Percentiles rank a stretch among this genome's conserved stretches.
Conservation (phyloP, 1,284 basidiomycete species). For the Ceratobasidium sp. region DNA sequence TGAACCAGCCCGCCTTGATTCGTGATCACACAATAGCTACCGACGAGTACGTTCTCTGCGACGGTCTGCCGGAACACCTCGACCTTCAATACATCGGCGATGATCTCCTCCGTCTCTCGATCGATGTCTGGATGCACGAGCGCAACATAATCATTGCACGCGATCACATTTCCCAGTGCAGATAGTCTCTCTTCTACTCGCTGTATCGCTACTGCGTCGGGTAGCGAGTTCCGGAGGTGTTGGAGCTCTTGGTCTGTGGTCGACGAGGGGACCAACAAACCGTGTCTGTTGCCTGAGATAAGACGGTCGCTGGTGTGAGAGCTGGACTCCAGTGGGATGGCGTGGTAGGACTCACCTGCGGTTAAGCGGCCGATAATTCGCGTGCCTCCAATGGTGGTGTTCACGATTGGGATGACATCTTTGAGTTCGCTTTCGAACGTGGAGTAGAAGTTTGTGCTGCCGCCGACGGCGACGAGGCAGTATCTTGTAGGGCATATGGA, state of each 20-base stretch:
- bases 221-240: constrained; percentile 96
- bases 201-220: constrained; percentile 92
- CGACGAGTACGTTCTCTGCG: constrained; percentile 96
- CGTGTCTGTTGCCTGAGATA: constrained; percentile 87
- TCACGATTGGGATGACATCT: constrained; percentile 96
- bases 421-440: constrained; percentile 95
- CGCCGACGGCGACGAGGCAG: constrained; percentile 92
- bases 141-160: constrained; percentile 98
- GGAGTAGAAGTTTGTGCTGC: constrained; percentile 98
- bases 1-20: constrained; percentile 99
- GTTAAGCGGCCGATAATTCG: constrained; percentile 95
- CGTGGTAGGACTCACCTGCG: constrained; percentile 71
- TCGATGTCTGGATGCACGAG: constrained; percentile 98
- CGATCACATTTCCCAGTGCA: constrained; percentile 98
- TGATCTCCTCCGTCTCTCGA: constrained; percentile 99
- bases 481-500: constrained; percentile 65
- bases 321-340: background rate
- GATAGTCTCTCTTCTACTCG: constrained; percentile 96
- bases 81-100: constrained; percentile 98
- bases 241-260: constrained; percentile 99
- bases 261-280: constrained; percentile 93
- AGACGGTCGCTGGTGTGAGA: background rate
- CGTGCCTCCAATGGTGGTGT: constrained; percentile 96
- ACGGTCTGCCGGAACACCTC: constrained; percentile 99
- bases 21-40: constrained; percentile 93